Evolutionary conservation across 2,329 filamentous ascomycete species (phyloP).

Genomic region (Aspergillus carbonarius): DNA sequence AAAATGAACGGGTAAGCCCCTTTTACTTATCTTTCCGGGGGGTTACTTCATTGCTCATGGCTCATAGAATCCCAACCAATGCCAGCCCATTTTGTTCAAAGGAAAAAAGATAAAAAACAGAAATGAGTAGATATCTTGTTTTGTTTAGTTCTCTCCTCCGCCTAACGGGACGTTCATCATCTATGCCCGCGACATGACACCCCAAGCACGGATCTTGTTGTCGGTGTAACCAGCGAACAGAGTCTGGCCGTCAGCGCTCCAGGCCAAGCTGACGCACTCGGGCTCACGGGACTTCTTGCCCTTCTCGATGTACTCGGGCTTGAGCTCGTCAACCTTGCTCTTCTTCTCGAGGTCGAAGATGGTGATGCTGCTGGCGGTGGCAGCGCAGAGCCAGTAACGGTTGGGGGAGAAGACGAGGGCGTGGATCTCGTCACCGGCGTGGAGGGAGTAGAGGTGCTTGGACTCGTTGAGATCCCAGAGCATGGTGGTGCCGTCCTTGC

Average conservation of each 20-base stretch:
- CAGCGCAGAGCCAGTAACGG: constrained; percentile 99
- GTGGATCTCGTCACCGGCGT: constrained; percentile 99
- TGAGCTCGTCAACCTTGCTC: constrained; percentile 99
- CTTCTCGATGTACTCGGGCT: constrained; percentile 93
- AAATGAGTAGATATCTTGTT: constrained; percentile 21
- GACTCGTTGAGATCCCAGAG: constrained; percentile 99
- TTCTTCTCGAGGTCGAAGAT: constrained; percentile 99
- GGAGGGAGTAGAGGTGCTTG: constrained; percentile 99
- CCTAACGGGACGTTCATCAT: constrained; percentile 18
- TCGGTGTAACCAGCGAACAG: constrained; percentile 99
- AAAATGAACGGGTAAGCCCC: too few relatives aligned
- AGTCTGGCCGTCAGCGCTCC: constrained; percentile 98
- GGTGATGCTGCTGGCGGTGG: constrained; percentile 96
- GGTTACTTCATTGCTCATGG: constrained; percentile 45
- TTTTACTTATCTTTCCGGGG: constrained; percentile 25
- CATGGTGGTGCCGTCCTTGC: constrained; percentile 99
- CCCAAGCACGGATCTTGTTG: constrained; percentile 98
- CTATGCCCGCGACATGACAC: constrained; percentile 93
- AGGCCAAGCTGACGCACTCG: constrained; percentile 96
- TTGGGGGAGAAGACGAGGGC: constrained; percentile 99
- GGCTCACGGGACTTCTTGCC: constrained; percentile 99
- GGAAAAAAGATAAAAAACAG: constrained; percentile 25
- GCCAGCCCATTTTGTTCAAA: constrained; percentile 36
- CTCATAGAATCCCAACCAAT: constrained; percentile 45
- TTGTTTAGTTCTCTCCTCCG: constrained; percentile 23